Conservation (phyloP, 345 rosid species). For the Lumnitzera littorea region DNA sequence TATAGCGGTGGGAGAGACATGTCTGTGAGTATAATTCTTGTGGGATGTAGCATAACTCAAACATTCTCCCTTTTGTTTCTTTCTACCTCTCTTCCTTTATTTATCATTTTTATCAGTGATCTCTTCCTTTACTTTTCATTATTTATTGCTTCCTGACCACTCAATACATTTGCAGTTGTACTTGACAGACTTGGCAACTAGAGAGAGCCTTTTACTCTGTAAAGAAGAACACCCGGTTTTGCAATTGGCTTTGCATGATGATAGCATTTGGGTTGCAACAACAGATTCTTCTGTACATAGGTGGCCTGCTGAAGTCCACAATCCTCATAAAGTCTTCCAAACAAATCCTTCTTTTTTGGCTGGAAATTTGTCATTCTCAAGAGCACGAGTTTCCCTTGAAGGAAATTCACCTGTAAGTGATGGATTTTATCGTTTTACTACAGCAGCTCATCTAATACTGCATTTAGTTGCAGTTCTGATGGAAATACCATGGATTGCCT, state of each 20-base stretch:
- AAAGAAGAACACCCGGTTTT: conserved; percentile 80
- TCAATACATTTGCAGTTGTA: conserved; percentile 47
- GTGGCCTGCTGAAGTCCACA: conserved; percentile 90
- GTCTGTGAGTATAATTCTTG: conserved; percentile 58
- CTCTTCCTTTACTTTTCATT: neutral
- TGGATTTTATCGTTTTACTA: conserved; percentile 1
- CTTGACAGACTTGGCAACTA: conserved; percentile 91
- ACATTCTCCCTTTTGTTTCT: neutral
- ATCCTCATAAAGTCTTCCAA: conserved; percentile 78
- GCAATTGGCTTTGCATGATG: conserved; percentile 86
- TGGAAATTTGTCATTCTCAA: conserved; percentile 90
- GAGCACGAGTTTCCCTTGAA: conserved; percentile 96
- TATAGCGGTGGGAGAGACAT: conserved; percentile 99
- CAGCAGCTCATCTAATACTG: neutral
- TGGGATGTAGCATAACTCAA: neutral
- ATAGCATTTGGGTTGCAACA: conserved; percentile 89
- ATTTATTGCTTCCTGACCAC: neutral
- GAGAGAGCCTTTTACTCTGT: conserved; percentile 95
- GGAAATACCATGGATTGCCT: neutral
- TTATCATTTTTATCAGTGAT: neutral
- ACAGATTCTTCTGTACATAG: conserved; percentile 83
- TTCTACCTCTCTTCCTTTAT: neutral
- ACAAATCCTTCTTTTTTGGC: conserved; percentile 95
- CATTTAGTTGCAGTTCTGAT: conserved; percentile 1
- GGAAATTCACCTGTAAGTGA: conserved; percentile 83